Evolutionary conservation across 2,329 filamentous ascomycete genomes (phyloP), one percentile per base, ranked within the genome.

Genomic region (Alternaria sp.): DNA sequence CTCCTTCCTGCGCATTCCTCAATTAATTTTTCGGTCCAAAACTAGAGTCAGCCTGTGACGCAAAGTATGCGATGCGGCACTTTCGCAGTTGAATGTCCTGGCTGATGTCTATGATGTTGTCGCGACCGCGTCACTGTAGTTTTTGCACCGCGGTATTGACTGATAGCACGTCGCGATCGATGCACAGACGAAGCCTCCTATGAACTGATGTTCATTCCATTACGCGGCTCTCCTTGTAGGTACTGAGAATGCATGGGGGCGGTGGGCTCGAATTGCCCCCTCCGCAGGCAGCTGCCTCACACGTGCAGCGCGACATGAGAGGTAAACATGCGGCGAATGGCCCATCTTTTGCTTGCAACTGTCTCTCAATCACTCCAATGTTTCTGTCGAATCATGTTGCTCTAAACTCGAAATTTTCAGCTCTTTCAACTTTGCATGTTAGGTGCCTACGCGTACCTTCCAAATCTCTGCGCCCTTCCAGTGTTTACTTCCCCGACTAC

Each of bases 51-150:
- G 8, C 10, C 3, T 28, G 30, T 33, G 30, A 15, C 2, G 30
- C 6, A 33, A 33, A 33, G 0, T 7, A 14, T 14, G 30, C 30
- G 30, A 6, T 15, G 3, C 26, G 11, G 30, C 3, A 14, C 30
- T 33, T 14, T 2, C 3, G 0, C 8, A 43, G 0, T 11, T 43
- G 37, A 0, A 1, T 5, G 8, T 43, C 10, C 4, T 1, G 41
- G n/a, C 10, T 2, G 5, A 21, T 21, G 10, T 2, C 18, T 1
- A 20, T 7, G 2, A 21, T 21, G 2, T 5, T 44, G 43, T 44
- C 11, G 43, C 43, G 18, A 44, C 41, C n/a, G 41, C 9, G 41
- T 44, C 33, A 37, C 33, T 7, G 18, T 3, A n/a, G 37, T 3
- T 41, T 41, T 41, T 3, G 37, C 37, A 41, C 37, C 4, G 0